Evolutionary conservation across 345 rosid species (phyloP).

Genomic region (Gossypium anomalum): DNA sequence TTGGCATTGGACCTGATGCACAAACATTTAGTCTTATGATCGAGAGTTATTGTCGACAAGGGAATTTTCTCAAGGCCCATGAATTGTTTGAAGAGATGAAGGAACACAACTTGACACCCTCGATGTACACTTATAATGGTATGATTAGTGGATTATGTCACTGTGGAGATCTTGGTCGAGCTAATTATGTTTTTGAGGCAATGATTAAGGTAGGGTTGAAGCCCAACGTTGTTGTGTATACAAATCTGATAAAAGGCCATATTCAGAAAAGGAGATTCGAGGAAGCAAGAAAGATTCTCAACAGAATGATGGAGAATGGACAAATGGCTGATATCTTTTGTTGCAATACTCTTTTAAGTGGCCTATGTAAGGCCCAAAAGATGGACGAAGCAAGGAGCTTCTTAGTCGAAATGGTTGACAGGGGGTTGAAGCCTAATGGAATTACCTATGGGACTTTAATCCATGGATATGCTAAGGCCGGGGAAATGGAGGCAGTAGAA

Average conservation of each 20-base stretch:
- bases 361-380: constrained; percentile 67
- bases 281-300: constrained; percentile 50
- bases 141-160: constrained; percentile 54
- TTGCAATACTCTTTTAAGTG: constrained; percentile 66
- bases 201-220: constrained; percentile 54
- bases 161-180: constrained; percentile 48
- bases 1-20: constrained; percentile 51
- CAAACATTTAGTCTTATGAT: constrained; percentile 56
- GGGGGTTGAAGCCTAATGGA: constrained; percentile 59
- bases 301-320: constrained; percentile 55
- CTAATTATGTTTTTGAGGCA: constrained; percentile 41
- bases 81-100: constrained; percentile 60
- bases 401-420: constrained; percentile 53
- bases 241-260: constrained; percentile 59
- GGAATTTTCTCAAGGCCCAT: constrained; percentile 31
- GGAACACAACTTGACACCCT: constrained; percentile 45
- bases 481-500: constrained; percentile 54
- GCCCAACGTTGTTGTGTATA: constrained; percentile 54
- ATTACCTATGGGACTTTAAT: constrained; percentile 70
- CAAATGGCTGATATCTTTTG: constrained; percentile 61
- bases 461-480: constrained; percentile 50
- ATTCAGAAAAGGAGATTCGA: constrained; percentile 44
- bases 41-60: constrained; percentile 47
- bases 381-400: constrained; percentile 65
- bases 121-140: constrained; percentile 38